Conservation (phyloP, 2,329 filamentous ascomycete genomes). For the Zymoseptoria tritici region DNA sequence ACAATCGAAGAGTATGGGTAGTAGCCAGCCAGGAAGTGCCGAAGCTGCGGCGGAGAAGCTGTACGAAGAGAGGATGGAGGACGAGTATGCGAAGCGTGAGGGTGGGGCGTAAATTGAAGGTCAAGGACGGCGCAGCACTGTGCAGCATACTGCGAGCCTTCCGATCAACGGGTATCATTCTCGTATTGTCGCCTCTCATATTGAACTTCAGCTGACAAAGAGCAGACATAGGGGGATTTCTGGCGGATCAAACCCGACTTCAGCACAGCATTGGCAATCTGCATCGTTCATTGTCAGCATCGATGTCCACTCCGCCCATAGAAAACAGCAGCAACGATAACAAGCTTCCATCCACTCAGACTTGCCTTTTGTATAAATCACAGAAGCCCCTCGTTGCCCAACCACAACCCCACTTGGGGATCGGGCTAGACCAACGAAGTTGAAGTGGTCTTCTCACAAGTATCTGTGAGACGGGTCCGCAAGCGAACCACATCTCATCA, state of each 20-base stretch:
- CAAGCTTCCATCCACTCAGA: slow-evolving; percentile 18
- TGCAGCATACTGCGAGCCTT: too few relatives aligned
- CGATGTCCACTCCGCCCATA: background rate
- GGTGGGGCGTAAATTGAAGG: slow-evolving; percentile 30
- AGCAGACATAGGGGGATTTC: too few relatives aligned
- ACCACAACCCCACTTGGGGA: slow-evolving; percentile 17
- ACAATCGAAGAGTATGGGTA: slow-evolving; percentile 16
- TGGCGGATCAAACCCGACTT: too few relatives aligned
- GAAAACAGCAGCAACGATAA: background rate
- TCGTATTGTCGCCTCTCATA: too few relatives aligned
- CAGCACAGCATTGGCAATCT: background rate
- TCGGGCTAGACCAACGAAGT: slow-evolving; percentile 19
- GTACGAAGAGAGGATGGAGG: slow-evolving; percentile 37
- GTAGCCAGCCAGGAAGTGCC: slow-evolving; percentile 25
- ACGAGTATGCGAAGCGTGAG: slow-evolving; percentile 40
- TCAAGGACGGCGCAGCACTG: background rate
- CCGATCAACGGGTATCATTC: too few relatives aligned
- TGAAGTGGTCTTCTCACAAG: slow-evolving; percentile 20
- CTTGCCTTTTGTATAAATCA: slow-evolving; percentile 27
- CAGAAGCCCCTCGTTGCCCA: slow-evolving; percentile 16
- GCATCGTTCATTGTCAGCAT: background rate
- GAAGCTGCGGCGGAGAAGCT: slow-evolving; percentile 30
- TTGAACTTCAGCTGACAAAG: too few relatives aligned
- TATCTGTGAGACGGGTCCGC: slow-evolving; percentile 22
- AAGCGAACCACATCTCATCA: slow-evolving; percentile 18